Conservation (phyloP, 2,329 filamentous ascomycete genomes). For the Pestalotiopsis fici region DNA sequence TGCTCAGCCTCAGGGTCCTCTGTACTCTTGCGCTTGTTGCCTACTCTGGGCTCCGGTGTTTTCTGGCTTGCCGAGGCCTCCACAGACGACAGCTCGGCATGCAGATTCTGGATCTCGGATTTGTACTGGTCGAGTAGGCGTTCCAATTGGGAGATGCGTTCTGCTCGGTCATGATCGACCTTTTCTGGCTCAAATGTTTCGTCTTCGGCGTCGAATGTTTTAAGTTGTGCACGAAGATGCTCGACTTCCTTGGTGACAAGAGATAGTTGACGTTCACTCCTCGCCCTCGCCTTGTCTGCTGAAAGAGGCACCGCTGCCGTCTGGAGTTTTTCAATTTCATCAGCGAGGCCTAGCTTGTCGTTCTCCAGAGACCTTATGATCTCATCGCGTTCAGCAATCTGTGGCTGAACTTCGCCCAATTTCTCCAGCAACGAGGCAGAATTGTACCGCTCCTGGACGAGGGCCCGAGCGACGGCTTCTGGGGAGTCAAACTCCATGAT, state of each 20-base stretch:
- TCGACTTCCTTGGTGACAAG: constrained; percentile 92
- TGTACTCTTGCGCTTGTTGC: constrained; percentile 66
- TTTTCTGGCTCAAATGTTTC: constrained; percentile 80
- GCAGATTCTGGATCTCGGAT: constrained; percentile 72
- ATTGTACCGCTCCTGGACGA: constrained; percentile 80
- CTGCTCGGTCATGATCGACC: constrained; percentile 72
- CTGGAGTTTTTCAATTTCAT: constrained; percentile 73
- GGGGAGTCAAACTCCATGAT: constrained; percentile 81
- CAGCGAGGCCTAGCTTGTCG: constrained; percentile 64
- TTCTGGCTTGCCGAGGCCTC: constrained; percentile 46
- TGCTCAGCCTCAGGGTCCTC: constrained; percentile 68
- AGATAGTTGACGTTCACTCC: constrained; percentile 82
- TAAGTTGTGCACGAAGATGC: constrained; percentile 88
- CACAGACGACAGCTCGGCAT: constrained; percentile 70
- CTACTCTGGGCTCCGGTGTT: constrained; percentile 39
- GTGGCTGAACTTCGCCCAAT: constrained; percentile 76
- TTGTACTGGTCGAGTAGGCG: constrained; percentile 86
- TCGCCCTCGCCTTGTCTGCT: constrained; percentile 68
- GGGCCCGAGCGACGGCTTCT: constrained; percentile 80
- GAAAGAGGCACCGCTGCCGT: constrained; percentile 44
- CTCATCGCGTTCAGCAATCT: constrained; percentile 75
- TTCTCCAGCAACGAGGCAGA: constrained; percentile 79
- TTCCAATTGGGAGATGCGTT: constrained; percentile 80
- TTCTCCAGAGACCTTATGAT: constrained; percentile 71
- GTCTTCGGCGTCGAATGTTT: constrained; percentile 86